phyloP scores from a whole-genome alignment of 2,329 filamentous ascomycete species.

The Blastomyces emzantsi region DNA sequence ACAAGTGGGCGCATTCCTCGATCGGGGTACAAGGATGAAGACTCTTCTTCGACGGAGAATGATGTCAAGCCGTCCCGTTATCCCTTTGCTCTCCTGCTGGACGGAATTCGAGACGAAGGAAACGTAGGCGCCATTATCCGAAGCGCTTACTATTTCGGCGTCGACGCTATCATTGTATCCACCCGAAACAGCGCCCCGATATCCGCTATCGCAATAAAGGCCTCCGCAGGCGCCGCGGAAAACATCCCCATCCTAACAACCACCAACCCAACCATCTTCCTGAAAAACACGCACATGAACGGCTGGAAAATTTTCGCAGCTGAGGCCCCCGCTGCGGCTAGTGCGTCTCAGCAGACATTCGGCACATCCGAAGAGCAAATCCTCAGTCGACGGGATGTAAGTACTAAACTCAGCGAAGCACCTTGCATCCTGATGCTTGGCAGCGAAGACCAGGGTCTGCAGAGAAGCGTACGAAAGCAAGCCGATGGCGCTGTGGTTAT shows the following conservation, averaged over 20 bases:
- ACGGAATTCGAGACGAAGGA: slow-evolving; percentile 62
- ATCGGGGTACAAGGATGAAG: not conserved
- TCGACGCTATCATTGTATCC: slow-evolving; percentile 71
- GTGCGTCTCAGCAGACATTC: slow-evolving; percentile 22
- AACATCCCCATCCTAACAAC: slow-evolving; percentile 65
- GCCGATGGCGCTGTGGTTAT: slow-evolving; percentile 61
- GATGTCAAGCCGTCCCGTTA: slow-evolving; percentile 21
- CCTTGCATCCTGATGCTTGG: slow-evolving; percentile 77
- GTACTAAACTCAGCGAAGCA: slow-evolving; percentile 41
- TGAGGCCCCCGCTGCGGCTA: slow-evolving; percentile 37
- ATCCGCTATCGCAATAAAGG: slow-evolving; percentile 71
- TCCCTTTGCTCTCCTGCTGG: slow-evolving; percentile 37
- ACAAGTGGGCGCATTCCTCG: slow-evolving; percentile 43
- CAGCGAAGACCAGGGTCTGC: slow-evolving; percentile 67
- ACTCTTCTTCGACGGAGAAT: not conserved
- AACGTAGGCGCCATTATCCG: slow-evolving; percentile 87
- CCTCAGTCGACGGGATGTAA: slow-evolving; percentile 11
- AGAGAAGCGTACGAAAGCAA: slow-evolving; percentile 52
- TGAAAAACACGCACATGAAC: slow-evolving; percentile 55
- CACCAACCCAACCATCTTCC: slow-evolving; percentile 57
- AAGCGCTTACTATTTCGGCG: slow-evolving; percentile 82
- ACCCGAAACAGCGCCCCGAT: slow-evolving; percentile 64
- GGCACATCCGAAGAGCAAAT: slow-evolving; percentile 24
- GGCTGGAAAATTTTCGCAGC: slow-evolving; percentile 84
- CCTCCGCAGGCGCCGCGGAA: slow-evolving; percentile 81